phyloP scores from a whole-genome alignment of 169 alveolate species.

The Toxoplasma gondii region DNA sequence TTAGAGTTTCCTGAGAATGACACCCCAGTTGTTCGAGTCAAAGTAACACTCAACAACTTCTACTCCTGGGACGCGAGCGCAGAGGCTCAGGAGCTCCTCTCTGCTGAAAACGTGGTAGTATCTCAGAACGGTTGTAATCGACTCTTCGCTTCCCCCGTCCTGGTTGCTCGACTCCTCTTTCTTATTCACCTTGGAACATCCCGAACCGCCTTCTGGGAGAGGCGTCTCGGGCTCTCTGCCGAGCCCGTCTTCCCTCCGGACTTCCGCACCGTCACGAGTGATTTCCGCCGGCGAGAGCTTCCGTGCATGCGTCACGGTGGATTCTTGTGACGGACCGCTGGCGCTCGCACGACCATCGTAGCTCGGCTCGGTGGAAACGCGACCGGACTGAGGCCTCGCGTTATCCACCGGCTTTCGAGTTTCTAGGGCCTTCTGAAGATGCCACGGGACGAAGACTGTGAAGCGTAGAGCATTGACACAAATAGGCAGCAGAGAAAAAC shows the following conservation, averaged over 20 bases:
- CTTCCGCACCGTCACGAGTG: too few relatives aligned
- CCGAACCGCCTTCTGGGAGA: neutral
- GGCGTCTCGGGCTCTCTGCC: neutral
- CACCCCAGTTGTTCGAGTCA: slow-evolving; percentile 75
- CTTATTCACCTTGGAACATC: neutral
- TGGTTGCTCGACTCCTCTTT: neutral
- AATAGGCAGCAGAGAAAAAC: neutral
- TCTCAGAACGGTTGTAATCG: slow-evolving; percentile 81
- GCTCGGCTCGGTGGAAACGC: too few relatives aligned
- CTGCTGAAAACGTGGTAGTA: slow-evolving; percentile 92
- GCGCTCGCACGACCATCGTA: too few relatives aligned
- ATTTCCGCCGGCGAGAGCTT: too few relatives aligned
- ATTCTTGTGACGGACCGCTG: too few relatives aligned
- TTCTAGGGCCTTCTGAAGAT: slow-evolving; percentile 35
- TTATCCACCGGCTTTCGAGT: neutral
- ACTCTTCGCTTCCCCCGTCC: slow-evolving; percentile 69
- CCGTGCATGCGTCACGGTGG: too few relatives aligned
- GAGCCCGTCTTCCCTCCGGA: neutral
- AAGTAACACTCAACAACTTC: slow-evolving; percentile 68
- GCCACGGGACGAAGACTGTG: slow-evolving; percentile 54
- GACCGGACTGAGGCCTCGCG: too few relatives aligned
- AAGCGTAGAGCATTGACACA: neutral
- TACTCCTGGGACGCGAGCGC: slow-evolving; percentile 68
- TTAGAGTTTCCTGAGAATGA: slow-evolving; percentile 60
- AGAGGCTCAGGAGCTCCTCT: slow-evolving; percentile 89